Evolutionary conservation across 2,329 filamentous ascomycete genomes (phyloP).

Genomic region (Monosporascus cannonballus): DNA sequence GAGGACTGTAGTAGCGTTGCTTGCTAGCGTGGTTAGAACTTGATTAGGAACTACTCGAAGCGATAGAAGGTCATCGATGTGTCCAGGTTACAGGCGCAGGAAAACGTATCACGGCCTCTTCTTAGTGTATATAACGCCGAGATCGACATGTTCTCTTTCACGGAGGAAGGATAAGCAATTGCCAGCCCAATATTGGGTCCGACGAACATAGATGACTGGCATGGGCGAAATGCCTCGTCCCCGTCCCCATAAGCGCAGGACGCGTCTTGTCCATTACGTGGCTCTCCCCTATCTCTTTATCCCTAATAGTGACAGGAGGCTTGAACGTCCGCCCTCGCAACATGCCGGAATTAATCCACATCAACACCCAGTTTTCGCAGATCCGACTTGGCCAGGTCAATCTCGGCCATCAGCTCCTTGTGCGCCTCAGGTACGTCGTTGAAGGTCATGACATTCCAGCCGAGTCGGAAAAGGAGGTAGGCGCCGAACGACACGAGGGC

Average conservation of each 20-base stretch:
- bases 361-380: slow-evolving; percentile 69
- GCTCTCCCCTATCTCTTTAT: not conserved
- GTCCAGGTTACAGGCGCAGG: no score
- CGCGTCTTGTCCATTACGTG: not conserved
- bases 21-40: slow-evolving; percentile 37
- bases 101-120: no score
- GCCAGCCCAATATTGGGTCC: not conserved
- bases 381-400: slow-evolving; percentile 69
- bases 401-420: slow-evolving; percentile 81
- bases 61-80: not conserved
- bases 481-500: slow-evolving; percentile 84
- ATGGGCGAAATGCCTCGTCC: not conserved
- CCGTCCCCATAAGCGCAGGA: not conserved
- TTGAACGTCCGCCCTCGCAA: no score
- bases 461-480: slow-evolving; percentile 85
- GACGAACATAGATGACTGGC: not conserved
- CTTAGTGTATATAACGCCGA: no score
- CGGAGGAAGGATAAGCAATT: not conserved
- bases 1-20: slow-evolving; percentile 52
- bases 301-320: no score
- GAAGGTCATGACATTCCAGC: slow-evolving; percentile 90
- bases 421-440: slow-evolving; percentile 92
- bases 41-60: not conserved
- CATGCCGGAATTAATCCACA: slow-evolving; percentile 52
- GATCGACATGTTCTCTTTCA: not conserved